A percentile compares a stretch with the other conserved stretches of the same genome.
phyloP scores from a whole-genome alignment of 1,139 yeast species.

The Geotrichum fermentans region DNA sequence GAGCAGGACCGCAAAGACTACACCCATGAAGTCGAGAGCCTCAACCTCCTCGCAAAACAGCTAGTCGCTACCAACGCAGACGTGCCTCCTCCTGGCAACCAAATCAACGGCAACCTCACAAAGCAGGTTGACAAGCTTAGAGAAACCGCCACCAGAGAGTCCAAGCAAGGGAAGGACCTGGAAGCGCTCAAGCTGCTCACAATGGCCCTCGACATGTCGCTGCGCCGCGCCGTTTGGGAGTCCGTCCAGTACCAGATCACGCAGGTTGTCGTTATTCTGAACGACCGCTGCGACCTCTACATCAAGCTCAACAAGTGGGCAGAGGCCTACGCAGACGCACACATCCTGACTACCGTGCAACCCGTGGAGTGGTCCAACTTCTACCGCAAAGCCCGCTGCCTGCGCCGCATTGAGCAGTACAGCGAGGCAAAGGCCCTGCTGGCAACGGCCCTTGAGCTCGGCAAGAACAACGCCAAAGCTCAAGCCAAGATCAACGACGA shows the following conservation, averaged over 20 bases:
- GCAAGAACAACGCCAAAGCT: conserved; percentile 22
- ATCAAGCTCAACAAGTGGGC: conserved; percentile 59
- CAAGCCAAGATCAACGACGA: conserved; percentile 14
- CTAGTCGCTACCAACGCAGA: conserved; percentile 57
- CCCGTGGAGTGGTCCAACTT: conserved; percentile 68
- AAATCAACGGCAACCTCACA: conserved; percentile 43
- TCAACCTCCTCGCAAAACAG: conserved; percentile 60
- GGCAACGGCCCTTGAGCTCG: conserved; percentile 63
- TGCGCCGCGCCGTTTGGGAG: conserved; percentile 81
- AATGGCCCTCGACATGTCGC: conserved; percentile 76
- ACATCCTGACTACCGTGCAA: conserved; percentile 63
- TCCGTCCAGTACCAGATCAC: conserved; percentile 73
- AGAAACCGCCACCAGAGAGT: conserved; percentile 62
- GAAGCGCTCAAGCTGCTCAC: conserved; percentile 73
- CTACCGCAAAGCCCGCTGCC: conserved; percentile 74
- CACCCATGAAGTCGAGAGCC: conserved; percentile 48
- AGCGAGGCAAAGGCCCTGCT: conserved; percentile 70
- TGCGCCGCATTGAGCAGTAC: conserved; percentile 62
- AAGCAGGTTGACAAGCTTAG: conserved; percentile 68
- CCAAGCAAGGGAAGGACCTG: conserved; percentile 55
- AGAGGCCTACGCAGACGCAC: conserved; percentile 78
- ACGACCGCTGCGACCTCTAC: conserved; percentile 80
- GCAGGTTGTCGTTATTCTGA: conserved; percentile 66
- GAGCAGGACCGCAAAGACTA: conserved; percentile 8
- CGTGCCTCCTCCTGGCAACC: conserved; percentile 60